phyloP scores from a whole-genome alignment of 495 filamentous ascomycete genomes.

The Daldinia concentrica region DNA sequence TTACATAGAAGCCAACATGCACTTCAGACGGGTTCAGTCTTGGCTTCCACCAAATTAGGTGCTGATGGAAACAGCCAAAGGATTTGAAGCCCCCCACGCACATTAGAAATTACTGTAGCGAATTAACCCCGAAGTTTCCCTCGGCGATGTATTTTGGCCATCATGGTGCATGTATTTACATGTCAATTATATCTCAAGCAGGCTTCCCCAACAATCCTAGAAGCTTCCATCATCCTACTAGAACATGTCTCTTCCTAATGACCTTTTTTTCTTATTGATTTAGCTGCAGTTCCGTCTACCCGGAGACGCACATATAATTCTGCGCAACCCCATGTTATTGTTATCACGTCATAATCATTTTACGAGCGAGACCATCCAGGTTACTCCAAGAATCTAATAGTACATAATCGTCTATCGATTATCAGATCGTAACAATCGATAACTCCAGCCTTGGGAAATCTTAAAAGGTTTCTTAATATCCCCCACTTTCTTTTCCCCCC shows the following conservation, averaged over 20 bases:
- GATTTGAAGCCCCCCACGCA: conserved; percentile 7
- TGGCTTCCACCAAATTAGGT: neutral
- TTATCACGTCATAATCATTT: conserved; percentile 8
- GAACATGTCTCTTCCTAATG: neutral
- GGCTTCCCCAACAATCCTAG: neutral
- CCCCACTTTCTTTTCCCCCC: conserved; percentile 23
- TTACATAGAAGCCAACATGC: neutral
- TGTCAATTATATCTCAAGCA: conserved; percentile 1
- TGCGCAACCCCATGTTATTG: conserved; percentile 1
- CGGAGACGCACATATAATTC: neutral
- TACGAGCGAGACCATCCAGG: neutral
- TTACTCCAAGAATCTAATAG: conserved; percentile 6
- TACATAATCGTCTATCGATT: conserved; percentile 27
- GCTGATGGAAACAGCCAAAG: neutral
- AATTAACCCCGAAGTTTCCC: neutral
- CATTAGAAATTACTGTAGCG: neutral
- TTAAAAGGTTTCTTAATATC: conserved; percentile 7
- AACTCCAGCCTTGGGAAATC: conserved; percentile 11
- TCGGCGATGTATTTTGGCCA: neutral
- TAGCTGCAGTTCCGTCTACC: neutral
- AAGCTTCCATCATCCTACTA: neutral
- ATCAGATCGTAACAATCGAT: conserved; percentile 40
- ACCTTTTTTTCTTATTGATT: neutral
- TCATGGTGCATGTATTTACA: neutral
- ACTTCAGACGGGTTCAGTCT: neutral